phyloP scores from a whole-genome alignment of 768 basidiomycete species.

The Lactifluus echinatus region DNA sequence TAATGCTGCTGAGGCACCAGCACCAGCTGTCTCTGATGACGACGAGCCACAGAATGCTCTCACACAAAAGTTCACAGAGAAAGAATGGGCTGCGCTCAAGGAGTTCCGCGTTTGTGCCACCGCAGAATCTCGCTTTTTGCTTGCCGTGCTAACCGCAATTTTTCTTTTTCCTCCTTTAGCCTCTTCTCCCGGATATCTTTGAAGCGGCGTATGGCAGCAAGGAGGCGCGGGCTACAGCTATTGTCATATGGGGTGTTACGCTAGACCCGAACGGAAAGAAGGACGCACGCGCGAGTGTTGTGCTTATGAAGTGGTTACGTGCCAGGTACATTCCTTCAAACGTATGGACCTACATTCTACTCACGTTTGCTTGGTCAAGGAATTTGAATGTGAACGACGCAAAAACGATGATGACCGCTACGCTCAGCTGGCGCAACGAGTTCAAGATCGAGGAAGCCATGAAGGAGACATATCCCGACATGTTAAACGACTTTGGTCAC shows the following conservation, averaged over 20 bases:
- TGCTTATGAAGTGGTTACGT: conserved; percentile 75
- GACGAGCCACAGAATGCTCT: conserved; percentile 60
- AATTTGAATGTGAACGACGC: conserved; percentile 42
- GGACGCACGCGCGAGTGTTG: conserved; percentile 61
- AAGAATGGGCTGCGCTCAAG: conserved; percentile 65
- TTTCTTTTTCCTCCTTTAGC: conserved; percentile 8
- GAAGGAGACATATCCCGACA: conserved; percentile 37
- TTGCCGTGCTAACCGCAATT: not conserved
- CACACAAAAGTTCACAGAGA: conserved; percentile 57
- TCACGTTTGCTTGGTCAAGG: conserved; percentile 31
- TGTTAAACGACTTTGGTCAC: conserved; percentile 47
- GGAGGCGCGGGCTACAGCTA: conserved; percentile 38
- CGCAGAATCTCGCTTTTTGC: not conserved
- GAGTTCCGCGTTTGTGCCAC: conserved; percentile 51
- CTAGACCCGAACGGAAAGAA: conserved; percentile 50
- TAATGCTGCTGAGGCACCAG: conserved; percentile 12
- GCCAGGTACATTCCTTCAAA: conserved; percentile 46
- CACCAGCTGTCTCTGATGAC: conserved; percentile 11
- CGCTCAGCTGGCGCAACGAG: conserved; percentile 61
- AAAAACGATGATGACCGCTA: conserved; percentile 55
- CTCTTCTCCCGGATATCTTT: conserved; percentile 44
- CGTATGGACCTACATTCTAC: not conserved
- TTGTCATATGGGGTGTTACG: conserved; percentile 62
- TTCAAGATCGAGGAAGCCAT: conserved; percentile 53
- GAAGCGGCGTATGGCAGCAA: conserved; percentile 54